Evolutionary conservation across 2,329 filamentous ascomycete genomes (phyloP).

Genomic region (Fusarium metavorans): DNA sequence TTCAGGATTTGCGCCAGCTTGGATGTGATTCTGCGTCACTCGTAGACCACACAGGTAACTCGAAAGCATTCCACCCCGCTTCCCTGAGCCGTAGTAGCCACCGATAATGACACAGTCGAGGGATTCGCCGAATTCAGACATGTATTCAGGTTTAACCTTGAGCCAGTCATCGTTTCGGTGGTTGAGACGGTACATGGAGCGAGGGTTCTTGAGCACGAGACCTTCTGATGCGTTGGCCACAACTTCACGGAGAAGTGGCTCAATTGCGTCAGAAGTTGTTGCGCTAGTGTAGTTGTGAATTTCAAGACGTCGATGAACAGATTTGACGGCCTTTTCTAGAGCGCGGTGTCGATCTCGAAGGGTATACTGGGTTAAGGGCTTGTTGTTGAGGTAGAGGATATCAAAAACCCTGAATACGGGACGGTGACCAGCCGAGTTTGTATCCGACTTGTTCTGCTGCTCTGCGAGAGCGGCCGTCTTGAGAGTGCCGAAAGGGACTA

Average conservation of each 20-base stretch:
- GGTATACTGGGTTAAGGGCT: conserved; percentile 82
- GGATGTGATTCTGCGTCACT: conserved; percentile 75
- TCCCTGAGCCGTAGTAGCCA: conserved; percentile 91
- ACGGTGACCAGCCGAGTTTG: conserved; percentile 61
- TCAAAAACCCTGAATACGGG: conserved; percentile 92
- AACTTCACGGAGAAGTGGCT: conserved; percentile 82
- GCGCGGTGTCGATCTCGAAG: conserved; percentile 84
- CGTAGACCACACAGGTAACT: conserved; percentile 92
- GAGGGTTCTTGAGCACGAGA: conserved; percentile 92
- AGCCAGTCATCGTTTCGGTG: conserved; percentile 96
- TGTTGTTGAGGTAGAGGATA: conserved; percentile 88
- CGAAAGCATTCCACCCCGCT: conserved; percentile 83
- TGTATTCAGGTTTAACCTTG: conserved; percentile 99
- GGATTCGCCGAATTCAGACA: conserved; percentile 94
- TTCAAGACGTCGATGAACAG: conserved; percentile 82
- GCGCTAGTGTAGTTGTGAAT: conserved; percentile 80
- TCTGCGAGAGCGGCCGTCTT: conserved; percentile 90
- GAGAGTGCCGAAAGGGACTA: conserved; percentile 90
- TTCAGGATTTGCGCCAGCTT: conserved; percentile 70
- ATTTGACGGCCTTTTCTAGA: conserved; percentile 76
- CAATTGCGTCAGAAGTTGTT: conserved; percentile 77
- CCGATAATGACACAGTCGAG: conserved; percentile 92
- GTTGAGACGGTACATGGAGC: conserved; percentile 87
- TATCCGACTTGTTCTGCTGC: conserved; percentile 72
- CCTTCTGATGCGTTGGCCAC: conserved; percentile 91